These are phyloP conservation scores for Aspergillus aculeatinus DNA, from an alignment of 2,329 filamentous ascomycete genomes.

Conservation along the genomic window DNA sequence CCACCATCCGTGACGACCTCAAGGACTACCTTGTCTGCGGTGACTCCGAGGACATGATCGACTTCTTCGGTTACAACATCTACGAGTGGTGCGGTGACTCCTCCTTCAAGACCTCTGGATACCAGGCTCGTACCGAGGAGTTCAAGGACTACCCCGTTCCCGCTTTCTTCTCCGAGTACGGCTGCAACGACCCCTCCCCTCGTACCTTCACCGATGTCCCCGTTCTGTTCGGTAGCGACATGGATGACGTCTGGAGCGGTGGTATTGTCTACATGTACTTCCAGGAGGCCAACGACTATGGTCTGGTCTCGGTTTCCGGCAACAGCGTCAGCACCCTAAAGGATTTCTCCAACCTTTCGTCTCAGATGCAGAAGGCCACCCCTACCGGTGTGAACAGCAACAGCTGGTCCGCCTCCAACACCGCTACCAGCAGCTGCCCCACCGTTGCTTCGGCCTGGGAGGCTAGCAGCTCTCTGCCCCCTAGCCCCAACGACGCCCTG, in stretches of 20 bases:
- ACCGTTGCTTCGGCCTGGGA: conserved; percentile 64
- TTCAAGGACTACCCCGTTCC: conserved; percentile 88
- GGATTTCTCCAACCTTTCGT: conserved; percentile 73
- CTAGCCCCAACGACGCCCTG: conserved; percentile 72
- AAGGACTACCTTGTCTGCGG: conserved; percentile 96
- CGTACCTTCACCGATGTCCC: conserved; percentile 83
- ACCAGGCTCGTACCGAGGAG: conserved; percentile 77
- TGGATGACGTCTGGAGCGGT: conserved; percentile 86
- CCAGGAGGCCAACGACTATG: conserved; percentile 86
- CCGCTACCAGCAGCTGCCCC: conserved; percentile 69
- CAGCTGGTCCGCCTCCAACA: conserved; percentile 73
- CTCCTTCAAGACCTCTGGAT: conserved; percentile 73
- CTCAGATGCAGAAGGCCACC: conserved; percentile 65
- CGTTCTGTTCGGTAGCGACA: conserved; percentile 74
- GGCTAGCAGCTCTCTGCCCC: conserved; percentile 70
- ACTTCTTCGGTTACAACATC: conserved; percentile 99
- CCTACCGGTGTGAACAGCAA: conserved; percentile 65
- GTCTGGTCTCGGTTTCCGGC: conserved; percentile 61
- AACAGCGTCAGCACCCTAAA: conserved; percentile 63
- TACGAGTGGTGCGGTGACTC: conserved; percentile 98
- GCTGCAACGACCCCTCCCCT: conserved; percentile 74
- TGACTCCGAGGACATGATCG: conserved; percentile 64
- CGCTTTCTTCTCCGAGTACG: conserved; percentile 98
- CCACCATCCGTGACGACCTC: conserved; percentile 74
- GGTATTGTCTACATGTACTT: conserved; percentile 99